phyloP scores from a whole-genome alignment of 2,329 filamentous ascomycete species.

The Alternaria incomplexa region DNA sequence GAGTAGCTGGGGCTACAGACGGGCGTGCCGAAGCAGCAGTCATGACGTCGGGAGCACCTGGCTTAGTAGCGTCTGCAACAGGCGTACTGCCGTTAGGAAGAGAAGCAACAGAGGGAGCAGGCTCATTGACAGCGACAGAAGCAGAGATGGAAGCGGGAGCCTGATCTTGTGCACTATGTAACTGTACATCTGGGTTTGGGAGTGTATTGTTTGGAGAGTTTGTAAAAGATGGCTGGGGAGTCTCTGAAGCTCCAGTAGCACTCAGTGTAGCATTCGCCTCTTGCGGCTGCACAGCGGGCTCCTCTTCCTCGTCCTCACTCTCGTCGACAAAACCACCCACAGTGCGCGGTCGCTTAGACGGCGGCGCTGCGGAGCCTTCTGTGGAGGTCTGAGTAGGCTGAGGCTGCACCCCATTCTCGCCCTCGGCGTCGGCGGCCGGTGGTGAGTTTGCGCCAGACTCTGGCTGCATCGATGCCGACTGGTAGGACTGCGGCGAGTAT shows the following conservation, averaged over 20 bases:
- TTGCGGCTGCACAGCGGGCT: constrained; percentile 54
- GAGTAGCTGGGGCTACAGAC: constrained; percentile 50
- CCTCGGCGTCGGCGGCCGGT: constrained; percentile 22
- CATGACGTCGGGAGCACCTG: constrained; percentile 35
- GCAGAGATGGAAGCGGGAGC: constrained; percentile 49
- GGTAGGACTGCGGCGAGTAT: constrained; percentile 34
- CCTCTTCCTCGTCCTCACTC: constrained; percentile 64
- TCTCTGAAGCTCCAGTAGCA: constrained; percentile 56
- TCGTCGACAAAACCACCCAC: constrained; percentile 69
- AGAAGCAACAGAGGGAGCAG: constrained; percentile 60
- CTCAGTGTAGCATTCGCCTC: constrained; percentile 57
- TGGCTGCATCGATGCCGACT: constrained; percentile 34
- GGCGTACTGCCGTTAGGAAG: constrained; percentile 53
- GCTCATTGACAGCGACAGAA: constrained; percentile 49
- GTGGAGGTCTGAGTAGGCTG: constrained; percentile 23
- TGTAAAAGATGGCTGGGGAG: constrained; percentile 61
- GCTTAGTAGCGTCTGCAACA: constrained; percentile 45
- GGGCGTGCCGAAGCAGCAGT: constrained; percentile 40
- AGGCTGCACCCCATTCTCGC: constrained; percentile 32
- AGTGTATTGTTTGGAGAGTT: constrained; percentile 62
- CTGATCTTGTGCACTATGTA: constrained; percentile 64
- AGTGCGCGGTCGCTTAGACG: constrained; percentile 56
- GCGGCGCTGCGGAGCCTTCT: constrained; percentile 38
- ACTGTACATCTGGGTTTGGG: constrained; percentile 65
- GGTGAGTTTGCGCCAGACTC: constrained; percentile 40